Evolutionary conservation across 306 rosid species (phyloP).

Genomic region (Astragalus glycyphyllos): DNA sequence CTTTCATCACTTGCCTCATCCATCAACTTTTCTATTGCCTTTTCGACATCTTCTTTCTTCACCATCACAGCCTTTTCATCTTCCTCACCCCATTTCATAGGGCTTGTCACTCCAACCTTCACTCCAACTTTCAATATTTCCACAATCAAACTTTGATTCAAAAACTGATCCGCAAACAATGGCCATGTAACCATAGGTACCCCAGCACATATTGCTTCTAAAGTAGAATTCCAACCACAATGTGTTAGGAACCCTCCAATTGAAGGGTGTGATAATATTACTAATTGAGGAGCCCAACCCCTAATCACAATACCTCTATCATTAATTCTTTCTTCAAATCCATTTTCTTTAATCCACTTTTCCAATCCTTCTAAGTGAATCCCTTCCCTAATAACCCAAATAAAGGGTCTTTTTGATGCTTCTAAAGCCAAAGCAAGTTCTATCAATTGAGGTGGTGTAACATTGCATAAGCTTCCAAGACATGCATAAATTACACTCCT

Average conservation of each 20-base stretch:
- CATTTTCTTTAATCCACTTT: slow-evolving; percentile 46
- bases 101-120: slow-evolving; percentile 46
- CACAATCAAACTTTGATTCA: slow-evolving; percentile 46
- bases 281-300: slow-evolving; percentile 71
- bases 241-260: slow-evolving; percentile 65
- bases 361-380: slow-evolving; percentile 41
- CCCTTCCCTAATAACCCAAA: slow-evolving; percentile 60
- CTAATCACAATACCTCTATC: slow-evolving; percentile 46
- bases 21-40: slow-evolving; percentile 50
- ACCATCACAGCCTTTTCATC: slow-evolving; percentile 43
- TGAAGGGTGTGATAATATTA: slow-evolving; percentile 57
- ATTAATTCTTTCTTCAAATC: slow-evolving; percentile 52
- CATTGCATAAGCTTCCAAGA: slow-evolving; percentile 58
- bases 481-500: slow-evolving; percentile 61
- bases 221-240: slow-evolving; percentile 69
- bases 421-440: slow-evolving; percentile 63
- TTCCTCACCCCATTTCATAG: slow-evolving; percentile 38
- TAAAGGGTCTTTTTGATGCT: slow-evolving; percentile 57
- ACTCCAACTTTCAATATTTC: slow-evolving; percentile 43
- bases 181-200: slow-evolving; percentile 76
- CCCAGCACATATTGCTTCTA: slow-evolving; percentile 61
- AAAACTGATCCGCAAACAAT: slow-evolving; percentile 56
- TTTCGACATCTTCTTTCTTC: slow-evolving; percentile 48
- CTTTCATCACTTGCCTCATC: slow-evolving; percentile 43
- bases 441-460: slow-evolving; percentile 38